Conservation (phyloP, 1,284 basidiomycete genomes). For the Pulveroboletus sp. region DNA sequence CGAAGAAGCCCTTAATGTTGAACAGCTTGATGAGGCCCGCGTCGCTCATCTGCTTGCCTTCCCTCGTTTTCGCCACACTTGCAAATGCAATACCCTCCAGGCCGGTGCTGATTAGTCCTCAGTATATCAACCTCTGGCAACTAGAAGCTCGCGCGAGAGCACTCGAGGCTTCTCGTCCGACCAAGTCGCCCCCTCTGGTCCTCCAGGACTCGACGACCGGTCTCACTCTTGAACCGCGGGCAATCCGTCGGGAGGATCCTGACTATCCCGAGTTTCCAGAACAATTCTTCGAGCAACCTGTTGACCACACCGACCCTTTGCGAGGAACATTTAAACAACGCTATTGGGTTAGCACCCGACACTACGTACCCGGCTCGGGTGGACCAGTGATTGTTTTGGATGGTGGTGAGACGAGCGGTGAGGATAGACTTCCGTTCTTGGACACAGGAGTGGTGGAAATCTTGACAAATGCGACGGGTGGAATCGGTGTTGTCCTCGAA, state of each 20-base stretch:
- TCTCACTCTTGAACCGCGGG: neutral
- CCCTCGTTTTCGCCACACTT: constrained; percentile 10
- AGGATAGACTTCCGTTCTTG: constrained; percentile 64
- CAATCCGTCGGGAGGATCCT: neutral
- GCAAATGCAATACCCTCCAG: constrained; percentile 12
- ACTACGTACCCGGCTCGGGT: constrained; percentile 69
- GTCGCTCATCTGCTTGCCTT: constrained; percentile 11
- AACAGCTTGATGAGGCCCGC: constrained; percentile 15
- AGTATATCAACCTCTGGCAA: constrained; percentile 43
- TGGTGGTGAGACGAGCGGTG: constrained; percentile 81
- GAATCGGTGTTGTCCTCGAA: constrained; percentile 87
- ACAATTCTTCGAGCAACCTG: constrained; percentile 77
- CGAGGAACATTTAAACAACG: constrained; percentile 64
- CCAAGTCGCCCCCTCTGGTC: constrained; percentile 14
- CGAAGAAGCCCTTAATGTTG: neutral
- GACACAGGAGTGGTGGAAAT: constrained; percentile 87
- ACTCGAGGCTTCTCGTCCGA: constrained; percentile 7
- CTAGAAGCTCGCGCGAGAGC: constrained; percentile 26
- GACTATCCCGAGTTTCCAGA: constrained; percentile 44
- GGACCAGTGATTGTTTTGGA: constrained; percentile 82
- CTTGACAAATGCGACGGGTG: constrained; percentile 77
- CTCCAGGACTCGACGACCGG: constrained; percentile 19
- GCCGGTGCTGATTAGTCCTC: constrained; percentile 30
- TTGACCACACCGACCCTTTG: constrained; percentile 70
- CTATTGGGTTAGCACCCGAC: constrained; percentile 87